Evolutionary conservation across 2,329 filamentous ascomycete species (phyloP).

Genomic region (Epichloe festucae): DNA sequence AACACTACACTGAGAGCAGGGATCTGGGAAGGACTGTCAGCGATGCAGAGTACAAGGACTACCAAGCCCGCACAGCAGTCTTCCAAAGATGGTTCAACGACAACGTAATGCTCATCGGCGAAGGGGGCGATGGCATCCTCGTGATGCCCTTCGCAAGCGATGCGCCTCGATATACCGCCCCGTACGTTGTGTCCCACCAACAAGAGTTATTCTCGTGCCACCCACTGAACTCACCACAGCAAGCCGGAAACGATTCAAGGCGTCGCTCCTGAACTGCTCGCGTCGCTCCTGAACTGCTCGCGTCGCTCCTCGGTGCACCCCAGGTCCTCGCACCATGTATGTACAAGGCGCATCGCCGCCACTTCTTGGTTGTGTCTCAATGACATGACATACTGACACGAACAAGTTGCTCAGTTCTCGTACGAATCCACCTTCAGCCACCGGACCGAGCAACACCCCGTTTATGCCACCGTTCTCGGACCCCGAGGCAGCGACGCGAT

Average conservation of each 20-base stretch:
- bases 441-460: slow-evolving; percentile 16
- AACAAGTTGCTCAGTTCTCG: slow-evolving; percentile 18
- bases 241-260: slow-evolving; percentile 9
- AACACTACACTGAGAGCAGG: slow-evolving; percentile 9
- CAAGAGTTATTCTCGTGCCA: background rate
- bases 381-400: background rate
- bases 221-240: background rate
- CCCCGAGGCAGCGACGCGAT: slow-evolving; percentile 13
- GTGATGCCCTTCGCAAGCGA: slow-evolving; percentile 13
- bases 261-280: slow-evolving; percentile 16
- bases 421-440: slow-evolving; percentile 19
- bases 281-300: slow-evolving; percentile 15
- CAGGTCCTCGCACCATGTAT: slow-evolving; percentile 22
- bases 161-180: slow-evolving; percentile 9
- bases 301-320: slow-evolving; percentile 17
- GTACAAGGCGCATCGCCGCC: too few relatives aligned
- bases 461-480: slow-evolving; percentile 20
- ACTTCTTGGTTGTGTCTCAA: too few relatives aligned
- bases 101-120: slow-evolving; percentile 12
- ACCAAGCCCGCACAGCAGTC: slow-evolving; percentile 13
- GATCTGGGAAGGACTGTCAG: slow-evolving; percentile 11
- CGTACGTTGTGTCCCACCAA: background rate
- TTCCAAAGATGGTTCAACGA: slow-evolving; percentile 21
- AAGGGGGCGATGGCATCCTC: slow-evolving; percentile 10
- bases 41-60: slow-evolving; percentile 12